phyloP scores from a whole-genome alignment of 2,329 filamentous ascomycete species.

The Rhynchosporium agropyri region DNA sequence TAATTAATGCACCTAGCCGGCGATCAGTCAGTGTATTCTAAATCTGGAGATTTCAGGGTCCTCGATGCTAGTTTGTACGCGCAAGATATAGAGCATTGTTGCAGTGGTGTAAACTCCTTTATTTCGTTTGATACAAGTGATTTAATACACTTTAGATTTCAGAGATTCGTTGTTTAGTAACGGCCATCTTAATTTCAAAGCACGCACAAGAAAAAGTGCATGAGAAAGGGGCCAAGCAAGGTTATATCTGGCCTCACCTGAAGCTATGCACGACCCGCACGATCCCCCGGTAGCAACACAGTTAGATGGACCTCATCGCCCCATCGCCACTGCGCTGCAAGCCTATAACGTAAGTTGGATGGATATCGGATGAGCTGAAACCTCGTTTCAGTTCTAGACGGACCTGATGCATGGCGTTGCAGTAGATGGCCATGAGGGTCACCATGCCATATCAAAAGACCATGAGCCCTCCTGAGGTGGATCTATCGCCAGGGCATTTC shows the following conservation, averaged over 20 bases:
- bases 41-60: slow-evolving; percentile 11
- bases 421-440: not conserved
- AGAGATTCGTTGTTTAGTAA: not conserved
- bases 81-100: not conserved
- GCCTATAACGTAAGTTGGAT: too few relatives aligned
- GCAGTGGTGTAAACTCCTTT: not conserved
- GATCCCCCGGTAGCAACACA: not conserved
- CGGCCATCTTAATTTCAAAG: not conserved
- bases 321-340: not conserved
- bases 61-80: not conserved
- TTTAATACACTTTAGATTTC: slow-evolving; percentile 3
- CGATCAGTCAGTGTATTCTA: slow-evolving; percentile 7
- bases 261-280: not conserved
- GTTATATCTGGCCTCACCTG: not conserved
- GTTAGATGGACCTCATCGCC: not conserved
- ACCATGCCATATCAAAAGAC: not conserved
- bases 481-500: slow-evolving; percentile 6
- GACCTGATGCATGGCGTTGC: not conserved
- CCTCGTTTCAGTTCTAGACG: not conserved
- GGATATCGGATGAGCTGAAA: slow-evolving; percentile 6
- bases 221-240: not conserved
- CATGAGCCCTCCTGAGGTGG: not conserved
- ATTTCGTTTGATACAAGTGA: not conserved
- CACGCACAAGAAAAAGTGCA: not conserved
- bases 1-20: too few relatives aligned